phyloP scores from a whole-genome alignment of 768 basidiomycete genomes.

The Naematelia aurantialba region DNA sequence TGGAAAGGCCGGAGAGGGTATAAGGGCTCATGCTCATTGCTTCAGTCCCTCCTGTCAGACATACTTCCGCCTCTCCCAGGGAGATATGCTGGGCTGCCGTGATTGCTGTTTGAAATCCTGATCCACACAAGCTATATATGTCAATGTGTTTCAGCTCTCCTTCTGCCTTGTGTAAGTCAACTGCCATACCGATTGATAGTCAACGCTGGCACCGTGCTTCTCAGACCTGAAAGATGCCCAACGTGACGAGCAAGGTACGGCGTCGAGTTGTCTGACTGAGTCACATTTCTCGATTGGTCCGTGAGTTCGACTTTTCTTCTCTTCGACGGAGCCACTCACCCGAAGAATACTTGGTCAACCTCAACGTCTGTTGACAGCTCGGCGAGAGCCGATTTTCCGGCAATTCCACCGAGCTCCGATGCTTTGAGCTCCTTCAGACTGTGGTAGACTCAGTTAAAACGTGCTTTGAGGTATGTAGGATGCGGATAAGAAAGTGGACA shows the following conservation, averaged over 20 bases:
- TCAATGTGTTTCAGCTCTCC: not conserved
- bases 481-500: not conserved
- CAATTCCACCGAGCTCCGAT: constrained; percentile 50
- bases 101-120: constrained; percentile 52
- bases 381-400: constrained; percentile 51
- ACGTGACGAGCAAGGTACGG: constrained; percentile 52
- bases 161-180: not conserved
- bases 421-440: constrained; percentile 49
- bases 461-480: not conserved
- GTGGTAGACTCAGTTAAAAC: not conserved
- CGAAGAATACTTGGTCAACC: constrained; percentile 52
- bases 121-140: constrained; percentile 48
- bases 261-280: constrained; percentile 50
- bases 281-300: constrained; percentile 42
- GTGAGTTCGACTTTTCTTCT: not conserved
- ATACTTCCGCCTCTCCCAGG: constrained; percentile 50
- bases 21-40: constrained; percentile 49
- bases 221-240: constrained; percentile 50
- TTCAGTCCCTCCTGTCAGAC: constrained; percentile 50
- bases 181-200: constrained; percentile 49
- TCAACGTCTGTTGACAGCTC: constrained; percentile 48
- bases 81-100: constrained; percentile 51
- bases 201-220: constrained; percentile 49
- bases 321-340: constrained; percentile 36
- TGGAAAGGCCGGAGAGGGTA: constrained; percentile 46